A percentile compares a stretch with the other conserved stretches of the same genome.
These are phyloP conservation scores for Pythium dissotocum DNA, from an alignment of 352 stramenopile genomes.

Conservation along the genomic window DNA sequence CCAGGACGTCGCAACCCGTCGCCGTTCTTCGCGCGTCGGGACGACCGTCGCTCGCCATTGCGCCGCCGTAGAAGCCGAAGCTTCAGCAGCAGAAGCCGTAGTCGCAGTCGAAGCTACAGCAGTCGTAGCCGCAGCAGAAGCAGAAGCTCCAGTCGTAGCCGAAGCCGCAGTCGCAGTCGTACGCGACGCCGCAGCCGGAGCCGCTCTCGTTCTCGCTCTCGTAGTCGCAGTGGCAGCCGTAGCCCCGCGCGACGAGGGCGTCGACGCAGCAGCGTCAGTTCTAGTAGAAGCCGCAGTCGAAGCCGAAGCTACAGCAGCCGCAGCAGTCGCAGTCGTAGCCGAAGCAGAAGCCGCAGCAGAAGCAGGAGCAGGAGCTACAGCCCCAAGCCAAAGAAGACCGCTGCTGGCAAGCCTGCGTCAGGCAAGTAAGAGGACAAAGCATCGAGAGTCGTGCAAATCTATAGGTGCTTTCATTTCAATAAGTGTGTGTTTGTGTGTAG, in stretches of 20 bases:
- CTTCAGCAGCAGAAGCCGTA: slow-evolving; percentile 29
- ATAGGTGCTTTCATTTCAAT: not conserved
- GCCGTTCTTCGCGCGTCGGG: slow-evolving; percentile 13
- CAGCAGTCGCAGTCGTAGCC: slow-evolving; percentile 31
- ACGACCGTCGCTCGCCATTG: slow-evolving; percentile 20
- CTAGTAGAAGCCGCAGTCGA: slow-evolving; percentile 29
- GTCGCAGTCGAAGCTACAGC: slow-evolving; percentile 30
- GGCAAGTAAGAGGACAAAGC: not conserved
- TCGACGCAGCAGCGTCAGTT: slow-evolving; percentile 2
- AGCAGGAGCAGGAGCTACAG: slow-evolving; percentile 29
- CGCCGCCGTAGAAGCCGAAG: slow-evolving; percentile 27
- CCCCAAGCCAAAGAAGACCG: slow-evolving; percentile 17
- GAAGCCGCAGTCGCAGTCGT: slow-evolving; percentile 25
- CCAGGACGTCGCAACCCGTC: slow-evolving; percentile 16
- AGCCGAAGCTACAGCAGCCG: slow-evolving; percentile 26
- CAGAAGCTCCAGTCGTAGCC: slow-evolving; percentile 29
- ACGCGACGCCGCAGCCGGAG: slow-evolving; percentile 13
- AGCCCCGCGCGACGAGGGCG: slow-evolving; percentile 9
- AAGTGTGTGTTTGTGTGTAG: not conserved
- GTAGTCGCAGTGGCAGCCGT: slow-evolving; percentile 31
- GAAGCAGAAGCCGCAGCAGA: slow-evolving; percentile 15
- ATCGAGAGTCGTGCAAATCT: not conserved
- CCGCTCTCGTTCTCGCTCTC: slow-evolving; percentile 33
- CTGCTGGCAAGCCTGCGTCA: slow-evolving; percentile 1
- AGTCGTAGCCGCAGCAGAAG: slow-evolving; percentile 13